phyloP scores from a whole-genome alignment of 2,329 filamentous ascomycete genomes.

The Talaromyces sp. region DNA sequence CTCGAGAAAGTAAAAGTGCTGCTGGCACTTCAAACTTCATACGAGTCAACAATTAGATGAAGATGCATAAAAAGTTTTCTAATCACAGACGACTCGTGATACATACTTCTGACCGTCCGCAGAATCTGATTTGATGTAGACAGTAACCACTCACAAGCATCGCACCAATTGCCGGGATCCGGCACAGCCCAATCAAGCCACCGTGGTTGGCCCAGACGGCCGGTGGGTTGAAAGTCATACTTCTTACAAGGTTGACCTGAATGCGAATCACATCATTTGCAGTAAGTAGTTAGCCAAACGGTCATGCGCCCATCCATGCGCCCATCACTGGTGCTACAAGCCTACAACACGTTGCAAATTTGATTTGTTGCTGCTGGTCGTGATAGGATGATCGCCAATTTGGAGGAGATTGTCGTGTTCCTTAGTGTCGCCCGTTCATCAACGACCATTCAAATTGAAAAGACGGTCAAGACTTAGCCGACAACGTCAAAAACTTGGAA shows the following conservation, averaged over 20 bases:
- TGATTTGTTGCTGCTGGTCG: not conserved
- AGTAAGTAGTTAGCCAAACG: not conserved
- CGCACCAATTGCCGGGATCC: not conserved
- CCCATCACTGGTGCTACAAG: not conserved
- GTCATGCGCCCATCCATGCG: slow-evolving; percentile 14
- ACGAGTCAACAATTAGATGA: not conserved
- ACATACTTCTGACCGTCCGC: not conserved
- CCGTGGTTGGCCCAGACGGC: not conserved
- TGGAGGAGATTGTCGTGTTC: not conserved
- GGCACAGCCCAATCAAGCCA: slow-evolving; percentile 3
- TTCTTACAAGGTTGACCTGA: not conserved
- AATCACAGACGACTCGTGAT: not conserved
- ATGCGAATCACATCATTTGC: not conserved
- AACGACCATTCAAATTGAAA: not conserved
- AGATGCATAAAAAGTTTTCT: not conserved
- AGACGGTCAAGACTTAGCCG: not conserved
- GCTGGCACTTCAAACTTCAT: not conserved
- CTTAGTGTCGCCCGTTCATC: not conserved
- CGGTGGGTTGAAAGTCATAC: not conserved
- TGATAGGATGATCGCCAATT: not conserved
- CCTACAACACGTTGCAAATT: not conserved
- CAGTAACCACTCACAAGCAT: not conserved
- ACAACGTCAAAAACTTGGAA: not conserved
- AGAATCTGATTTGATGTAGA: not conserved
- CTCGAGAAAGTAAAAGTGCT: not conserved